Percentiles rank a stretch among this genome's conserved stretches.
phyloP scores from a whole-genome alignment of 768 basidiomycete genomes.

The Lactarius vividus region DNA sequence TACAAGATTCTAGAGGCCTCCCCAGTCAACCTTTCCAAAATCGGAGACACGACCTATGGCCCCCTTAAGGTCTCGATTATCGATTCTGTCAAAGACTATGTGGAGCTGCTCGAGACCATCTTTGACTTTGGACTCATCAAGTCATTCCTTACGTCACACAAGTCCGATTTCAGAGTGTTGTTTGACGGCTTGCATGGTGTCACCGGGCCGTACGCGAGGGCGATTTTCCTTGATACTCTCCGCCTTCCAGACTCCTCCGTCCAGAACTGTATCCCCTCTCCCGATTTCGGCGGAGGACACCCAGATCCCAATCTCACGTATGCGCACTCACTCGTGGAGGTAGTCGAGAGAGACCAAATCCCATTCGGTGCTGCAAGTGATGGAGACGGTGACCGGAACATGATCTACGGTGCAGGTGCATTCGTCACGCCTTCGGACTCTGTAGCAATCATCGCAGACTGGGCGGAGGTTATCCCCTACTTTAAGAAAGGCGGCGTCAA shows the following conservation, averaged over 20 bases:
- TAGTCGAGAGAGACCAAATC: conserved; percentile 82
- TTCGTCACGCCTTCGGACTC: conserved; percentile 98
- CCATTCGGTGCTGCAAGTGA: conserved; percentile 95
- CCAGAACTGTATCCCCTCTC: conserved; percentile 88
- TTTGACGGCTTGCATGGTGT: conserved; percentile 98
- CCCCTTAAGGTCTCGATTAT: conserved; percentile 86
- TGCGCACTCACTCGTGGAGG: conserved; percentile 90
- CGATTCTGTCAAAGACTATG: conserved; percentile 90
- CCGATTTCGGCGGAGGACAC: conserved; percentile 97
- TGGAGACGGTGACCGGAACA: conserved; percentile 97
- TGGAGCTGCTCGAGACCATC: conserved; percentile 77
- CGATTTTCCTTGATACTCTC: conserved; percentile 80
- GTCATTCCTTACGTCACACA: conserved; percentile 72
- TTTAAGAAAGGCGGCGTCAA: conserved; percentile 90
- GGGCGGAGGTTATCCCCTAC: conserved; percentile 90
- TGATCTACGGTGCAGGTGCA: conserved; percentile 98
- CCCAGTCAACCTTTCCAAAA: conserved; percentile 77
- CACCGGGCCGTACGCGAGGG: conserved; percentile 92
- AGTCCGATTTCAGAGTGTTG: conserved; percentile 72
- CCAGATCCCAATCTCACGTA: conserved; percentile 99
- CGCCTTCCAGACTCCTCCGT: conserved; percentile 76
- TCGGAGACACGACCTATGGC: conserved; percentile 77
- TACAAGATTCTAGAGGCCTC: conserved; percentile 84
- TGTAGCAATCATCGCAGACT: conserved; percentile 98
- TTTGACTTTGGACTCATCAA: conserved; percentile 96